Percentiles rank a stretch among this genome's conserved stretches.
phyloP scores from a whole-genome alignment of 306 rosid genomes.

The Cicer pinnatifidum region DNA sequence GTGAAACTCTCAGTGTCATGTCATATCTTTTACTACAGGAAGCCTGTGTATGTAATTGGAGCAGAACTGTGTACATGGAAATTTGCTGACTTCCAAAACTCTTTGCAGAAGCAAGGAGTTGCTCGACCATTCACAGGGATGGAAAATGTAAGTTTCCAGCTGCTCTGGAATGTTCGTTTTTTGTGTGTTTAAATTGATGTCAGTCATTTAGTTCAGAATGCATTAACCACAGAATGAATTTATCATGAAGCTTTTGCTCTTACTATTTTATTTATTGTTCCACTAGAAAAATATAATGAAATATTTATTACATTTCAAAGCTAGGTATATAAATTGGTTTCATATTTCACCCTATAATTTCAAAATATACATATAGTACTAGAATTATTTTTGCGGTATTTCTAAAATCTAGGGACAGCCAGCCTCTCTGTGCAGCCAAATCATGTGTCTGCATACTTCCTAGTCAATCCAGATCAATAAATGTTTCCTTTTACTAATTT shows the following conservation, averaged over 20 bases:
- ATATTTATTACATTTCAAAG: constrained; percentile 19
- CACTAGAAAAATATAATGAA: background rate
- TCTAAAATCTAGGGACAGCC: background rate
- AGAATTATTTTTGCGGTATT: constrained; percentile 12
- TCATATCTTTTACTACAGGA: constrained; percentile 57
- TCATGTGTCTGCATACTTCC: background rate
- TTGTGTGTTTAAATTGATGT: background rate
- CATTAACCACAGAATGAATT: constrained; percentile 1
- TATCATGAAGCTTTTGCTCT: background rate
- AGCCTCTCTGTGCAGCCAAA: constrained; percentile 21
- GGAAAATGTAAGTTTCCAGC: constrained; percentile 70
- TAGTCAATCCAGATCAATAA: background rate
- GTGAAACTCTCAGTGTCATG: constrained; percentile 37
- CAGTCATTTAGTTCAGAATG: constrained; percentile 14
- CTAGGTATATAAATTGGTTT: constrained; percentile 15
- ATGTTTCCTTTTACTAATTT: background rate
- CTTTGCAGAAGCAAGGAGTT: constrained; percentile 70
- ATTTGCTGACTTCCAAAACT: constrained; percentile 79
- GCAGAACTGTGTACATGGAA: constrained; percentile 86
- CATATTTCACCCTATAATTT: constrained; percentile 29
- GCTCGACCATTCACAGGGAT: constrained; percentile 73
- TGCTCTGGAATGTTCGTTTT: constrained; percentile 31
- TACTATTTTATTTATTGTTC: background rate
- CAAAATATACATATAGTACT: background rate
- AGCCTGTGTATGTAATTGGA: constrained; percentile 85